phyloP scores from a whole-genome alignment of 768 basidiomycete species.

The Mycena belliarum region DNA sequence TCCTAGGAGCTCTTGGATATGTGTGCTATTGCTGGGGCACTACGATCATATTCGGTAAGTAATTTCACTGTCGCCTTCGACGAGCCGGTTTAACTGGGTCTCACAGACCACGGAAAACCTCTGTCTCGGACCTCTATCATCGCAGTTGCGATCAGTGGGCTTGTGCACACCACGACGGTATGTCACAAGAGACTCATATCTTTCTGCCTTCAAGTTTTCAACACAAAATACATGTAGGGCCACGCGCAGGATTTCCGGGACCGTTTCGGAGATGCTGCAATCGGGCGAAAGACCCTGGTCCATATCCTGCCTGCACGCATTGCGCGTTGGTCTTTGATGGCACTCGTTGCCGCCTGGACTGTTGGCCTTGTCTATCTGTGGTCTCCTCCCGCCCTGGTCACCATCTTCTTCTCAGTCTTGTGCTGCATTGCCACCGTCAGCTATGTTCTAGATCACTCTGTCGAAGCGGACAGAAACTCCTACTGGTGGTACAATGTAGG shows the following conservation, averaged over 20 bases:
- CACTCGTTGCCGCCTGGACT: constrained; percentile 14
- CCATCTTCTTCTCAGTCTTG: constrained; percentile 4
- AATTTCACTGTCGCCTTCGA: no score
- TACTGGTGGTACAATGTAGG: constrained; percentile 24
- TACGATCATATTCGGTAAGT: constrained; percentile 22
- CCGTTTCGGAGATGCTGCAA: constrained; percentile 22
- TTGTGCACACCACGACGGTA: constrained; percentile 37
- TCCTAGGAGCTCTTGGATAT: constrained; percentile 23
- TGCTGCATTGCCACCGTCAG: constrained; percentile 6
- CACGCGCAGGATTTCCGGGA: constrained; percentile 27
- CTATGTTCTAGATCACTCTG: constrained; percentile 16
- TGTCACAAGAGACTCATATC: no score
- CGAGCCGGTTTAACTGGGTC: no score
- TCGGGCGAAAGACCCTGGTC: constrained; percentile 25
- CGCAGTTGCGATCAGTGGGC: constrained; percentile 31
- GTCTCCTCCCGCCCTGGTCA: constrained; percentile 18
- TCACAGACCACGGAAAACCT: constrained; percentile 17
- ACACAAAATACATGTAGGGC: constrained; percentile 15
- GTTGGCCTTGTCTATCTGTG: constrained; percentile 19
- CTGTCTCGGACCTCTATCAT: constrained; percentile 14
- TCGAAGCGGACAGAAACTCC: constrained; percentile 19
- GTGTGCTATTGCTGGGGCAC: constrained; percentile 26
- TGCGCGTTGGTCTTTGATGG: constrained; percentile 23
- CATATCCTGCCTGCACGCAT: constrained; percentile 20
- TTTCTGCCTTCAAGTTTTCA: no score